Evolutionary conservation across 192 early-diverging fungal genomes (phyloP).

Genomic region (Endogone sp.): DNA sequence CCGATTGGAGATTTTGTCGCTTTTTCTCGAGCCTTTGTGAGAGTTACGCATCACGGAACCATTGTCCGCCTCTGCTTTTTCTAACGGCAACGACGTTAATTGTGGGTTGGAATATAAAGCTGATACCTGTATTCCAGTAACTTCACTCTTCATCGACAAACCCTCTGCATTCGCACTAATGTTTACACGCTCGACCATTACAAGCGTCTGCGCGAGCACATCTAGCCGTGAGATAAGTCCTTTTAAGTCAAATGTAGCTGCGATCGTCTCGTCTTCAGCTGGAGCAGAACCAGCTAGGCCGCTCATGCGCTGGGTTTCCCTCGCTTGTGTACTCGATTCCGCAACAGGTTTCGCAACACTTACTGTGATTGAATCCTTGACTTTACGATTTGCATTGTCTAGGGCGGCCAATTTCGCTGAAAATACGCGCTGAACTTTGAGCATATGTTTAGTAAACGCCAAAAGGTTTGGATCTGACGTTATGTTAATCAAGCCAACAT

Average conservation of each 20-base stretch:
- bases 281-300: not conserved
- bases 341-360: not conserved
- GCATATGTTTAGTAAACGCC: slow-evolving; percentile 52
- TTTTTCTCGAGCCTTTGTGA: slow-evolving; percentile 14
- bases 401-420: slow-evolving; percentile 18
- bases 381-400: not conserved
- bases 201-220: slow-evolving; percentile 39
- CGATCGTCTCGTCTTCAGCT: not conserved
- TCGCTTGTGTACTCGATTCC: not conserved
- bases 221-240: slow-evolving; percentile 35
- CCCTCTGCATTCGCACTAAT: slow-evolving; percentile 43
- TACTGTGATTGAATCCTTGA: not conserved
- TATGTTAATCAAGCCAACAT: slow-evolving; percentile 27
- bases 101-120: slow-evolving; percentile 38
- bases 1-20: slow-evolving; percentile 11
- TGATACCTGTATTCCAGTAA: slow-evolving; percentile 40
- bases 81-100: slow-evolving; percentile 2
- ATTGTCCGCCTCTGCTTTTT: slow-evolving; percentile 24
- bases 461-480: slow-evolving; percentile 47
- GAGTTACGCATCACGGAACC: slow-evolving; percentile 26
- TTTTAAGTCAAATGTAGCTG: slow-evolving; percentile 8
- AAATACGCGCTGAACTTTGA: slow-evolving; percentile 52
- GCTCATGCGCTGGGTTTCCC: not conserved
- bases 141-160: slow-evolving; percentile 28
- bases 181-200: slow-evolving; percentile 34